phyloP scores from a whole-genome alignment of 768 basidiomycete species.

The Psilocybe tampanensis region DNA sequence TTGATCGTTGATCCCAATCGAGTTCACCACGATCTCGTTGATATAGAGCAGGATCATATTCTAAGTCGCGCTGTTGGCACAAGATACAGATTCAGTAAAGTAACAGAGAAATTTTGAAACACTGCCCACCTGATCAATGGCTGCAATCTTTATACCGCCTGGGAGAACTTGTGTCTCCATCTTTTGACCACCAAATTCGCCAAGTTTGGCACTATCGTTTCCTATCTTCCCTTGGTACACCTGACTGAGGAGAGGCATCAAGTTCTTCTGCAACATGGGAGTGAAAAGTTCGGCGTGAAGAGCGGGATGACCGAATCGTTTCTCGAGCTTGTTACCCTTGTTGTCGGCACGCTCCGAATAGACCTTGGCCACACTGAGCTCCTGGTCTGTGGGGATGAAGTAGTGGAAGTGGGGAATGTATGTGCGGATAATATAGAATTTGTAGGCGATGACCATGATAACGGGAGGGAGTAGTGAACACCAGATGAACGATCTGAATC shows the following conservation, averaged over 20 bases:
- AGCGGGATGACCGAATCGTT: conserved; percentile 94
- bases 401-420: conserved; percentile 75
- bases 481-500: conserved; percentile 78
- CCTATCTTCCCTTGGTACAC: conserved; percentile 78
- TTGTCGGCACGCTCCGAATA: conserved; percentile 79
- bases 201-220: conserved; percentile 62
- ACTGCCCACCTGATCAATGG: conserved; percentile 64
- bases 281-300: conserved; percentile 86
- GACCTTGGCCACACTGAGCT: conserved; percentile 73
- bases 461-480: conserved; percentile 85
- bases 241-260: conserved; percentile 76
- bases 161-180: conserved; percentile 75
- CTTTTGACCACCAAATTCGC: conserved; percentile 78
- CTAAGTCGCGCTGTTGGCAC: conserved; percentile 58
- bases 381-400: conserved; percentile 82
- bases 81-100: background rate
- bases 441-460: conserved; percentile 78
- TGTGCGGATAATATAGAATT: conserved; percentile 74
- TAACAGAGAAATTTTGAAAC: background rate
- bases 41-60: conserved; percentile 81
- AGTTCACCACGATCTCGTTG: conserved; percentile 81
- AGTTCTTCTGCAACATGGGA: conserved; percentile 83
- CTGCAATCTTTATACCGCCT: conserved; percentile 83
- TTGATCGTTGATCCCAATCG: conserved; percentile 86
- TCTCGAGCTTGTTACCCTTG: conserved; percentile 74